Base-by-base conservation (phyloP, 306 rosid genomes). In the Vigna reflexopilosa region DNA sequence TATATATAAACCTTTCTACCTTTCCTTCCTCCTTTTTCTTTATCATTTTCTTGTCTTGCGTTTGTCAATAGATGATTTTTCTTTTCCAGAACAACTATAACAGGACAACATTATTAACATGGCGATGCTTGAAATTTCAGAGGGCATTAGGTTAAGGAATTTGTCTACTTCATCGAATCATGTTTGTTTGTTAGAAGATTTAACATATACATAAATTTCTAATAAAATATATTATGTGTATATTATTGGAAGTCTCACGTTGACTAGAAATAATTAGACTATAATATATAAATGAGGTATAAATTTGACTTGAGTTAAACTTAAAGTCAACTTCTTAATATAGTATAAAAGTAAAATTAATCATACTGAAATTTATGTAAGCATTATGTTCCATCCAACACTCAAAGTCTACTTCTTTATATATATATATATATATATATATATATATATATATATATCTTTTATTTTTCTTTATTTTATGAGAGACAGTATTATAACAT, bases 1-100 rank as follows among this genome's bases (percentile, higher is more conserved):
- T 42, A 19, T 74, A 45, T 11, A 45, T 74, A 45, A 45, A 45
- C n/a, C 72, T 77, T 80, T 56, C 19, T 71, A 62, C 78, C 64
- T 69, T 72, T 70, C 42, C 45, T 20, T 73, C 70, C 69, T 26
- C 2, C 28, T 26, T 26, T 26, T 26, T 20, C 22, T 20, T 20
- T 20, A 20, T 20, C 22, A 20, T n/a, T 59, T 52, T 70, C 20
- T 40, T 42, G 63, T 58, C 70, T 42, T 49, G n/a, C 11, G 5
- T 34, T 4, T 17, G 44, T 40, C 59, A 34, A 24, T 14, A 47
- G n/a, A n/a, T 16, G 4, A 3, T 15, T n/a, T 42, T 55, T n/a
- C 5, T 8, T 28, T 47, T 47, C 6, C 22, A 12, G 4, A 72
- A 72, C 4, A 19, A 4, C 22, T 32, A n/a, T 0, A 17, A 42